phyloP scores from a whole-genome alignment of 257 asterid species.

The Verbascum thapsus region DNA sequence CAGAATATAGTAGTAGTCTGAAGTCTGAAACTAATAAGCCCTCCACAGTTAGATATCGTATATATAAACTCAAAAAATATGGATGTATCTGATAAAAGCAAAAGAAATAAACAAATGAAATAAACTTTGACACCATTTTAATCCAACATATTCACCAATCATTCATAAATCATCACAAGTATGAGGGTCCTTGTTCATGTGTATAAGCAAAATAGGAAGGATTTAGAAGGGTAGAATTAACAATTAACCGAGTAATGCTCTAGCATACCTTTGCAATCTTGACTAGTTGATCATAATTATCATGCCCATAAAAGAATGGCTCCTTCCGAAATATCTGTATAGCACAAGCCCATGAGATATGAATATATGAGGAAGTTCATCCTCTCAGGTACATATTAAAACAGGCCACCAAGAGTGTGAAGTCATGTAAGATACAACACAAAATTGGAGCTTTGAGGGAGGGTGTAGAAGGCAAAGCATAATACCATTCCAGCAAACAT shows the following conservation, averaged over 20 bases:
- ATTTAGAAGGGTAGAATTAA: neutral
- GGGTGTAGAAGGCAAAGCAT: conserved; percentile 24
- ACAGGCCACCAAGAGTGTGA: neutral
- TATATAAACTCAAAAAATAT: neutral
- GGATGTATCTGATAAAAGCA: neutral
- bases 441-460: conserved; percentile 6
- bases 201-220: neutral
- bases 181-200: neutral
- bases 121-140: neutral
- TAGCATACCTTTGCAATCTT: conserved; percentile 82
- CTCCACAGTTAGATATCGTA: too few relatives aligned
- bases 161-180: conserved; percentile 1
- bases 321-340: conserved; percentile 86
- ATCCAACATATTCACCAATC: conserved; percentile 12
- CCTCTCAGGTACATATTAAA: conserved; percentile 19
- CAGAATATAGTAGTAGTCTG: too few relatives aligned
- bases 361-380: conserved; percentile 27
- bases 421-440: neutral
- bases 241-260: neutral
- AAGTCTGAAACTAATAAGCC: too few relatives aligned
- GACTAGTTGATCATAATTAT: conserved; percentile 85
- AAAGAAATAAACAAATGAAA: neutral
- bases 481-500: conserved; percentile 95
- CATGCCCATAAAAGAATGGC: conserved; percentile 94
- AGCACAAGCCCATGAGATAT: conserved; percentile 36